Base-by-base conservation (phyloP, 768 basidiomycete species). In the Pisolithus tinctorius region DNA sequence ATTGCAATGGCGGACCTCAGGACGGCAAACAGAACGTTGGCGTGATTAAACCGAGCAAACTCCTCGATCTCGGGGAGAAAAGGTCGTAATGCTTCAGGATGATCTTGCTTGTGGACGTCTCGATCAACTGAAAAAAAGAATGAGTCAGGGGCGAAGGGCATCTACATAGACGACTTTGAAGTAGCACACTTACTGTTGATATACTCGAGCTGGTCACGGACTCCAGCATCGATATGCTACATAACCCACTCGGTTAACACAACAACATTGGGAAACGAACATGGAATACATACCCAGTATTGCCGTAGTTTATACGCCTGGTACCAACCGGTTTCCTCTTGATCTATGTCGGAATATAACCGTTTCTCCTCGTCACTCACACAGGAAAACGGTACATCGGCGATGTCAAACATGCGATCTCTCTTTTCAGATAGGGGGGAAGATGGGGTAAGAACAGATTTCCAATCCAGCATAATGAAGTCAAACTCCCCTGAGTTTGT, bases 151-250 rank as follows among this genome's bases (percentile, higher is more conserved):
- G 1, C 4, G 31, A 29, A 34, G 2, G 11, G 34, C 34, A 34
- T 34, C 34, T 34, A 34, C 13, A 10, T 10, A 31, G 30, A 31
- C 7, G 30, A 31, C 2, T 34, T 34, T 11, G 34, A 4, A 13
- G 34, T 4, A 34, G 36, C 4, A 56, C 4, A 56, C 76, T 51
- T 52, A 85, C 84, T 71, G 55, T 79, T 82, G 57, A 86, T 85
- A 47, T 77, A 70, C 58, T 86, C 83, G 16, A 84, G 57, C 55
- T 84, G 81, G 58, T 86, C 84, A 16, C 65, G 73, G 25, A 86
- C 77, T 6, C 83, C 84, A 10, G 74, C 74, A 38, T 79, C 80
- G 42, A 85, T 77, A 45, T 80, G 78, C 83, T 86, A 48, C n/a
- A 29, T 23, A 40, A n/a, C 14, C 45, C 16, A 13, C n/a, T 30